Evolutionary conservation across 257 asterid species (phyloP), one percentile per base, ranked within the genome.

Genomic region (Rubia yunnanensis): DNA sequence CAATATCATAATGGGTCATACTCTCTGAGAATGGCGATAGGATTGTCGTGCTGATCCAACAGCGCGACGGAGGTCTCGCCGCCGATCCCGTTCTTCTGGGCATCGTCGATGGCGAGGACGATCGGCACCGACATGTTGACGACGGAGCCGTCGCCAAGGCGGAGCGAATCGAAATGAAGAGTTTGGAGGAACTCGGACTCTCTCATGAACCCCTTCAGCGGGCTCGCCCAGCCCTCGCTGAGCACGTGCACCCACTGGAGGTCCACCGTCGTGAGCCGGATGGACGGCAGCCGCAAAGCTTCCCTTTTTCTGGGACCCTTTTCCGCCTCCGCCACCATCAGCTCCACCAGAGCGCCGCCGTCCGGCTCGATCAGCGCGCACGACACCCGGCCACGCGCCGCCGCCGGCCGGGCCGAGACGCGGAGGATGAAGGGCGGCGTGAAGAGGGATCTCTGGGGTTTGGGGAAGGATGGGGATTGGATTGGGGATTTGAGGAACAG

Each of bases 141-240:
- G 58, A 76, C 60, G 56, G 95, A 84, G 66, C 94, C 95, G 78
- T 86, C 74, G 0, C 77, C 81, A 11, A 84, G 81, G 1, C 96
- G 86, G 76, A 92, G 88, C 61, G 94, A 87, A 66, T 86, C 82
- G 27, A 87, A 92, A 92, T 92, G 99, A 86, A 92, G 96, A 65
- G 95, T 86, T 86, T 92, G 97, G 92, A 94, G 95, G 95, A 84
- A 89, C 99, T 94, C 95, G 34, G 88, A 70, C 80, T 94, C 95
- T 84, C 91, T 77, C 97, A 94, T 89, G 72, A 90, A 94, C 5
- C 99, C 99, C 72, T 77, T 79, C 80, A 94, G 78, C 2, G 99
- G 99, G 81, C 96, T 89, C 3, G 99, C 99, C 97, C 99, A 92
- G 49, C 97, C 99, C 77, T 89, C 97, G 63, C 97, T 86, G 71